These are phyloP conservation scores for Pythium diclinum DNA, from an alignment of 352 stramenopile genomes.

Conservation along the genomic window DNA sequence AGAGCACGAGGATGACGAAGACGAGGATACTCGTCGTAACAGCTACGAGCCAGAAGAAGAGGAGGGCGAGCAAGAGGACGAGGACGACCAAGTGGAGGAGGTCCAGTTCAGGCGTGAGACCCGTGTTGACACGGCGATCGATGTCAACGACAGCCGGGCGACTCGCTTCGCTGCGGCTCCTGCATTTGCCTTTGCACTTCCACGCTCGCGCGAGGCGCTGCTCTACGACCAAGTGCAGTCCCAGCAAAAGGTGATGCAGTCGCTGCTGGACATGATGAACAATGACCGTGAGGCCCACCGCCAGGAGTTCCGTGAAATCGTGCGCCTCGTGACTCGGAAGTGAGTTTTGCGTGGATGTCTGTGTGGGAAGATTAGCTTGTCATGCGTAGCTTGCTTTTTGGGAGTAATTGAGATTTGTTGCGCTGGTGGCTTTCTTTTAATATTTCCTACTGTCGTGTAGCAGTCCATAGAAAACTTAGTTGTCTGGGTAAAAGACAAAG, in stretches of 20 bases:
- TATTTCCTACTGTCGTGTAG: background rate
- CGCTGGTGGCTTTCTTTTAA: background rate
- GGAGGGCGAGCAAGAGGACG: background rate
- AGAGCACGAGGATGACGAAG: background rate
- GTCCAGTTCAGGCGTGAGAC: background rate
- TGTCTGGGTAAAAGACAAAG: slow-evolving; percentile 7
- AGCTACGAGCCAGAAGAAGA: background rate
- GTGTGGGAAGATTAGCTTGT: no score
- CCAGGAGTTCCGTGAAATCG: slow-evolving; percentile 8
- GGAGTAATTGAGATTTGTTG: no score
- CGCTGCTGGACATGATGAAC: slow-evolving; percentile 7
- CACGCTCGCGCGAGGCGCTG: background rate
- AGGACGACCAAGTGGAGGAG: background rate
- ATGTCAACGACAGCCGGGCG: background rate
- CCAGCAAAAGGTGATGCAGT: slow-evolving; percentile 1
- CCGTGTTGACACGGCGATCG: background rate
- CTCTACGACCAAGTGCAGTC: slow-evolving; percentile 8
- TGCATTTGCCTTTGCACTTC: background rate
- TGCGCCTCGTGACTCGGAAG: slow-evolving; percentile 4
- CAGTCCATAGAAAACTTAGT: background rate
- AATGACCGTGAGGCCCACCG: slow-evolving; percentile 7
- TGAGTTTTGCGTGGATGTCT: background rate
- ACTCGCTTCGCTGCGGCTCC: background rate
- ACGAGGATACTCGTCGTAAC: background rate
- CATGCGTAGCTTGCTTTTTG: no score